Evolutionary conservation across 2,329 filamentous ascomycete species (phyloP).

Genomic region (Dendrostoma leiphaemia): DNA sequence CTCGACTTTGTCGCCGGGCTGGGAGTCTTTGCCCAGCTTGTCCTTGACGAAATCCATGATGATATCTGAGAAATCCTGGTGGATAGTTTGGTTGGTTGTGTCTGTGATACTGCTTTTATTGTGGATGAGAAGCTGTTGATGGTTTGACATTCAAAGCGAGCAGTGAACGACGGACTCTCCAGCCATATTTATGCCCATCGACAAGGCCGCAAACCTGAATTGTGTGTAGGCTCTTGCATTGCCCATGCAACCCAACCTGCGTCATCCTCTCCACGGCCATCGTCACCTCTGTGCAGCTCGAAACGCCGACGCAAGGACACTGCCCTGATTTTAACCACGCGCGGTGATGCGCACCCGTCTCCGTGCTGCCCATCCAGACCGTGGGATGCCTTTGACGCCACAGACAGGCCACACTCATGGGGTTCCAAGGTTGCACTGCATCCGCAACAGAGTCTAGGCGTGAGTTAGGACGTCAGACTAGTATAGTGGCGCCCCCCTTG

Average conservation of each 20-base stretch:
- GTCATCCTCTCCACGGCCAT: not conserved
- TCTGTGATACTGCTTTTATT: not conserved
- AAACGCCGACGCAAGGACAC: not conserved
- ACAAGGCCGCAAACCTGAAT: not conserved
- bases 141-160: not conserved
- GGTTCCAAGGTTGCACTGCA: not conserved
- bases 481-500: not conserved
- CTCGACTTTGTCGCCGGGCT: constrained; percentile 21
- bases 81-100: not conserved
- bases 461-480: constrained; percentile 8
- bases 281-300: not conserved
- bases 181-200: not conserved
- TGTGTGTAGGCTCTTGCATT: not conserved
- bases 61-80: not conserved
- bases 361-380: too few relatives aligned
- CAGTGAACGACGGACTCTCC: not conserved
- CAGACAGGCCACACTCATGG: too few relatives aligned
- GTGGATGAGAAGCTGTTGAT: not conserved
- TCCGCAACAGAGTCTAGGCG: not conserved
- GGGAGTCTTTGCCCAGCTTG: constrained; percentile 20
- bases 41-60: constrained; percentile 15
- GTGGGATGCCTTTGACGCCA: too few relatives aligned
- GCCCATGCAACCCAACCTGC: not conserved
- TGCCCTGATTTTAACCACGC: not conserved
- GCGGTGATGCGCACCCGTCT: too few relatives aligned